Conservation (phyloP, 306 rosid species). For the Castanospermum australe region DNA sequence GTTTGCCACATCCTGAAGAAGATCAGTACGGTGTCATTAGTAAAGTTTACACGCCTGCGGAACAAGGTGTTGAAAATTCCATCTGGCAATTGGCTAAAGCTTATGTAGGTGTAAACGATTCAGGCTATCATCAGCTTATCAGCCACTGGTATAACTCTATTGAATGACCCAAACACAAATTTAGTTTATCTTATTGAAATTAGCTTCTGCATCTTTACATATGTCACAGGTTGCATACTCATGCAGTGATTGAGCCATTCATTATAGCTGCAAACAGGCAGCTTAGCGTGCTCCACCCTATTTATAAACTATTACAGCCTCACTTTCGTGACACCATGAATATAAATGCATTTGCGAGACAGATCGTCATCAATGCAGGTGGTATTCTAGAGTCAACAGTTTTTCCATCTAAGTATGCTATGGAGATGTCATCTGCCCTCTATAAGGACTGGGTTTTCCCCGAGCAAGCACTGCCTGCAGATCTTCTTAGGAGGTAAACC, state of each 20-base stretch:
- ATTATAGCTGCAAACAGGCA: conserved; percentile 74
- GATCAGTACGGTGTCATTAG: conserved; percentile 61
- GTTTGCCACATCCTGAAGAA: conserved; percentile 63
- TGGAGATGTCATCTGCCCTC: conserved; percentile 70
- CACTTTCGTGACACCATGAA: conserved; percentile 89
- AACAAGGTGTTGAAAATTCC: conserved; percentile 52
- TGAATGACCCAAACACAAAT: background rate
- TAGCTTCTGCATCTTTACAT: background rate
- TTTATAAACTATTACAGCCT: conserved; percentile 71
- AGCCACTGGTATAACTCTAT: conserved; percentile 64
- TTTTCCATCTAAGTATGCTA: conserved; percentile 55
- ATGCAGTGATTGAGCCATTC: conserved; percentile 82
- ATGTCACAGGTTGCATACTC: conserved; percentile 69
- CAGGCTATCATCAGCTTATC: conserved; percentile 74
- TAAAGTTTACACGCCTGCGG: conserved; percentile 54
- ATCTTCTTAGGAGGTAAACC: conserved; percentile 71
- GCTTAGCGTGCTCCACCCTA: conserved; percentile 80
- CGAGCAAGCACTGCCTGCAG: conserved; percentile 74
- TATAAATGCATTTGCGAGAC: conserved; percentile 67
- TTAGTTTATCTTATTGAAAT: background rate
- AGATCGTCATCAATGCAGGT: conserved; percentile 64
- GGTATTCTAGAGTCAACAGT: conserved; percentile 67
- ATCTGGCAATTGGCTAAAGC: conserved; percentile 86
- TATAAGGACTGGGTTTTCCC: conserved; percentile 77
- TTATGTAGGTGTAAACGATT: conserved; percentile 65